Evolutionary conservation across 345 rosid species (phyloP), one percentile per base, ranked within the genome.

Genomic region (Jatropha curcas): DNA sequence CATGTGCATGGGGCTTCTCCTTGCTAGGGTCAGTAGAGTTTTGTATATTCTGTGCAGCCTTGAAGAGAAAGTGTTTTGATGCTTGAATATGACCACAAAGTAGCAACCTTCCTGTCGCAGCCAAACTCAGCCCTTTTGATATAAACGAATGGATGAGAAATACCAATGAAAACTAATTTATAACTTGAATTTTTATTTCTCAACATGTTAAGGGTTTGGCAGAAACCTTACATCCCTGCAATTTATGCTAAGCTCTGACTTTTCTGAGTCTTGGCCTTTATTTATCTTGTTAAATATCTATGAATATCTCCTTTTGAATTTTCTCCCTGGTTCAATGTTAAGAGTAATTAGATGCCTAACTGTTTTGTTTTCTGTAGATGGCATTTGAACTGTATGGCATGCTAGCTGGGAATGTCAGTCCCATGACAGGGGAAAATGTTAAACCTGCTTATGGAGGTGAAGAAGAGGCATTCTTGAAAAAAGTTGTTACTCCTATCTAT

Each of bases 361-460:
- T 48, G 30, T 73, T 57, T 28, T 76, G 19, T 43, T 73, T 73
- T 57, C 25, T 67, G 69, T 80, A 96, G 99, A 96, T 96, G 98
- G 99, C 99, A 9, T 96, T 91, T 81, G 99, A 96, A 81, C 84
- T 96, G 58, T 96, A 93, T 86, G 98, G 97, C 48, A 88, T 93
- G 96, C 88, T 96, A 70, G 98, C 99, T 81, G 98, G 98, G 72
- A 93, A 90, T 77, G 93, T 96, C 70, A 96, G 98, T 84, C 93
- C 97, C 46, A 87, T 87, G 97, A 96, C 99, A 0, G 99, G 99
- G 55, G 98, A 96, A 83, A 91, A 96, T 85, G 91, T 93, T 50
- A 91, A 90, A 83, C 99, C 99, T 60, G 97, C 97, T 48, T 96
- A 96, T 85, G 97, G 97, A 75, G 97, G 98, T 53, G 97, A 90